Conservation (phyloP, 192 early-diverging fungal genomes). For the Physocladia obscura region DNA sequence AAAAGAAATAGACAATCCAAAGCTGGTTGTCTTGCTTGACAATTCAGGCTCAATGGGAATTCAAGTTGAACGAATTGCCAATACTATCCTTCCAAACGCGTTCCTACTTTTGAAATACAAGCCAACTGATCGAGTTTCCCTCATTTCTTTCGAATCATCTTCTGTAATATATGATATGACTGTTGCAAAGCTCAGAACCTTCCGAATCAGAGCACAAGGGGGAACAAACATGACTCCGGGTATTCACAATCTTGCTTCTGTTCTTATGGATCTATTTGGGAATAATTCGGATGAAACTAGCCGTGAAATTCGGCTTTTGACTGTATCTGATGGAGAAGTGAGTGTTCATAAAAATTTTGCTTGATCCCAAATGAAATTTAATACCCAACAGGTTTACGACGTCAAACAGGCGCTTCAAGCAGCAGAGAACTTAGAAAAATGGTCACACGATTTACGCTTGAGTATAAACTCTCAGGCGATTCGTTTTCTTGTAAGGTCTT, state of each 20-base stretch:
- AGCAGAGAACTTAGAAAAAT: background rate
- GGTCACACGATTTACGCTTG: background rate
- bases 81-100: background rate
- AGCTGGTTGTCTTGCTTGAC: background rate
- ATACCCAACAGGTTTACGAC: slow-evolving; percentile 7
- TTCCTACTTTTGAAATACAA: slow-evolving; percentile 6
- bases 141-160: slow-evolving; percentile 27
- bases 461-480: slow-evolving; percentile 31
- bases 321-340: slow-evolving; percentile 30
- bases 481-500: too few species aligned
- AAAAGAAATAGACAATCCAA: background rate
- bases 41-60: slow-evolving; percentile 30
- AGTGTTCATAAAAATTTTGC: background rate
- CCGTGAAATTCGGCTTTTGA: slow-evolving; percentile 12
- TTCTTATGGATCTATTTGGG: background rate
- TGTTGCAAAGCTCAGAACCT: background rate
- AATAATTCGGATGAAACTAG: too few species aligned
- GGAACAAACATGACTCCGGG: slow-evolving; percentile 28
- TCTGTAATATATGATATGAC: background rate
- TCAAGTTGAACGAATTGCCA: background rate
- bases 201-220: background rate
- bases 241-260: background rate
- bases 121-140: background rate
- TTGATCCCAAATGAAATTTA: background rate
- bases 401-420: background rate